These are phyloP conservation scores for Sporobolomyces pararoseus DNA, from an alignment of 768 basidiomycete species.

Conservation along the genomic window DNA sequence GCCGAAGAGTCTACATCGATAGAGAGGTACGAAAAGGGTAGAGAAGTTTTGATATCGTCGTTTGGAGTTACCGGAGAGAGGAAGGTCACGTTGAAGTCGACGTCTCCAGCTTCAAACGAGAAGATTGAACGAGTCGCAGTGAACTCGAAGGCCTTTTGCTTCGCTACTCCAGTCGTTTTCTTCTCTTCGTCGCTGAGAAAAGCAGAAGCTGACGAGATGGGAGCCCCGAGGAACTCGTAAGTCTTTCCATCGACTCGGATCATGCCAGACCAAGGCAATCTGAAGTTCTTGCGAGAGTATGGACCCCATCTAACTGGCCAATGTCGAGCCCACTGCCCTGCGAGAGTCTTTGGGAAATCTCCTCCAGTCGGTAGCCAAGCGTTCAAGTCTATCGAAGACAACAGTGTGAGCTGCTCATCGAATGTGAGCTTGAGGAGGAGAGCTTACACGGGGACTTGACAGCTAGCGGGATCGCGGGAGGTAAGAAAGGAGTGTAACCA, in stretches of 20 bases:
- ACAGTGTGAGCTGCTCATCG: too few species aligned
- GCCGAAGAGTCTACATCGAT: constrained; percentile 4
- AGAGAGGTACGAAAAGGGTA: constrained; percentile 29
- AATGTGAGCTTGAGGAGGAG: too few species aligned
- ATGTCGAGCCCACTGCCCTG: constrained; percentile 26
- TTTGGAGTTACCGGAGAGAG: constrained; percentile 28
- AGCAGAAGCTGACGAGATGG: neutral
- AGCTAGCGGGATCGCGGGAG: constrained; percentile 35
- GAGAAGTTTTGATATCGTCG: constrained; percentile 22
- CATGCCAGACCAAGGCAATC: constrained; percentile 23
- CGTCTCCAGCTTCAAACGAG: constrained; percentile 19
- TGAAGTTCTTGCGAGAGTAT: neutral
- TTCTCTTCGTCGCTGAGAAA: neutral
- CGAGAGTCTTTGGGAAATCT: constrained; percentile 7
- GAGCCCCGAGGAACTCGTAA: constrained; percentile 34
- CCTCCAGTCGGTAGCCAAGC: constrained; percentile 23
- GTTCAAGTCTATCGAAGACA: constrained; percentile 21
- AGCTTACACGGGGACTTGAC: constrained; percentile 34
- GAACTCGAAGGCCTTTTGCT: constrained; percentile 21
- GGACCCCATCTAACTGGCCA: constrained; percentile 30
- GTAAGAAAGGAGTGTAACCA: constrained; percentile 12
- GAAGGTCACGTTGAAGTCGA: constrained; percentile 49
- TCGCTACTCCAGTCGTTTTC: constrained; percentile 1
- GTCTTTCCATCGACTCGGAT: constrained; percentile 32
- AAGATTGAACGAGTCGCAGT: constrained; percentile 34